Evolutionary conservation across 2,329 filamentous ascomycete species (phyloP).

Genomic region (Fusarium austroafricanum): DNA sequence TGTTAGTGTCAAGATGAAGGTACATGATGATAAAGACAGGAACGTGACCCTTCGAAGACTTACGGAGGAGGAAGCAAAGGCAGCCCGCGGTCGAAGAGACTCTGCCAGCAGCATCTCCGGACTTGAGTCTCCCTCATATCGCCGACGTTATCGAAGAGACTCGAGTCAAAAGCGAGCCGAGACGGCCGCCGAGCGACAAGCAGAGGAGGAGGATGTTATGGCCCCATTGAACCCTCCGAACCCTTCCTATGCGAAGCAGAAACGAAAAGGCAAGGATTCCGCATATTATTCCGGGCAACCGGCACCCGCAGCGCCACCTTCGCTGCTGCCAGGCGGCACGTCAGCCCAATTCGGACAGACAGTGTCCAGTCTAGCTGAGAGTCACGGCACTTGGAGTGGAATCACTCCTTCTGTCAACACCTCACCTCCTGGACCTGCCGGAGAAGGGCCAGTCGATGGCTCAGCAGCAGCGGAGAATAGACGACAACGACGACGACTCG

Average conservation of each 20-base stretch:
- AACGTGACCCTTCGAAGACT: constrained; percentile 71
- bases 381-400: constrained; percentile 66
- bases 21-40: constrained; percentile 69
- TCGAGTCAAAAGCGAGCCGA: constrained; percentile 61
- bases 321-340: constrained; percentile 48
- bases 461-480: constrained; percentile 62
- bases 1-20: constrained; percentile 69
- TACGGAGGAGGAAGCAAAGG: constrained; percentile 69
- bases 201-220: constrained; percentile 55
- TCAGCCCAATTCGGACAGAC: constrained; percentile 53
- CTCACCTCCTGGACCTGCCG: constrained; percentile 51
- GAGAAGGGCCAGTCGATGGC: constrained; percentile 51
- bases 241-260: constrained; percentile 65
- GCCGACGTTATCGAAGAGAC: constrained; percentile 66
- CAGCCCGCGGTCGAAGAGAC: constrained; percentile 58
- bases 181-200: constrained; percentile 58
- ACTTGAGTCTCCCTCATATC: constrained; percentile 62
- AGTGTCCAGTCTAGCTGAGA: constrained; percentile 62
- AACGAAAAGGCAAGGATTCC: constrained; percentile 66
- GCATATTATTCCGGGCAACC: constrained; percentile 69
- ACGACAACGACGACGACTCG: constrained; percentile 65
- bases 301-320: constrained; percentile 49
- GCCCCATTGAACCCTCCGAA: constrained; percentile 65
- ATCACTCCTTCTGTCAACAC: constrained; percentile 55
- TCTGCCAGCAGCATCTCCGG: constrained; percentile 69